Evolutionary conservation across 2,329 filamentous ascomycete genomes (phyloP).

Genomic region (Blastomyces parvus): DNA sequence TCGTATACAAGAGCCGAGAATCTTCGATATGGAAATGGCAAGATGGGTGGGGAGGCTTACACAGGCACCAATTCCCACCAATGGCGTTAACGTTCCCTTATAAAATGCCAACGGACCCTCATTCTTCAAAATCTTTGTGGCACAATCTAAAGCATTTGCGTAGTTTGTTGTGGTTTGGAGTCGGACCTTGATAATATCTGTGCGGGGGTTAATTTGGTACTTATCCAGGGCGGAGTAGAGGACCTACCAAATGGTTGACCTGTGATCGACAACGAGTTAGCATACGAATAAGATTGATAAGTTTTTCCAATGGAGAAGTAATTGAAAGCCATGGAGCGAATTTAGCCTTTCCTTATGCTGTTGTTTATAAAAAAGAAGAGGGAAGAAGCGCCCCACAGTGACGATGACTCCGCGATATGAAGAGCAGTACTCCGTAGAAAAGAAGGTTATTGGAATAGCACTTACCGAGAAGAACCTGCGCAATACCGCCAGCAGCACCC

Average conservation of each 20-base stretch:
- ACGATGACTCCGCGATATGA: not conserved
- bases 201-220: slow-evolving; percentile 9
- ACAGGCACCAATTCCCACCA: slow-evolving; percentile 93
- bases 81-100: slow-evolving; percentile 91
- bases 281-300: not conserved
- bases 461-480: slow-evolving; percentile 86
- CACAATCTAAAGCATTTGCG: slow-evolving; percentile 68
- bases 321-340: not conserved
- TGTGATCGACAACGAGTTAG: slow-evolving; percentile 28
- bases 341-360: not conserved
- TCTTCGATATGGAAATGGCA: not conserved
- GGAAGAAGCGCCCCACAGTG: not conserved
- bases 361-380: no score
- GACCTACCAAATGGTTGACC: slow-evolving; percentile 56
- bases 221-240: not conserved
- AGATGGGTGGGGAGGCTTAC: slow-evolving; percentile 39
- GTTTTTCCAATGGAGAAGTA: not conserved
- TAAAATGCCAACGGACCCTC: slow-evolving; percentile 92
- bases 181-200: slow-evolving; percentile 94
- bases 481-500: slow-evolving; percentile 82
- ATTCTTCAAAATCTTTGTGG: slow-evolving; percentile 71
- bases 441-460: slow-evolving; percentile 17
- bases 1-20: not conserved
- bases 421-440: not conserved
- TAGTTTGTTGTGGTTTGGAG: slow-evolving; percentile 83